Evolutionary conservation across 331 rosid genomes (phyloP).

Genomic region (Rhamnella rubrinervis): DNA sequence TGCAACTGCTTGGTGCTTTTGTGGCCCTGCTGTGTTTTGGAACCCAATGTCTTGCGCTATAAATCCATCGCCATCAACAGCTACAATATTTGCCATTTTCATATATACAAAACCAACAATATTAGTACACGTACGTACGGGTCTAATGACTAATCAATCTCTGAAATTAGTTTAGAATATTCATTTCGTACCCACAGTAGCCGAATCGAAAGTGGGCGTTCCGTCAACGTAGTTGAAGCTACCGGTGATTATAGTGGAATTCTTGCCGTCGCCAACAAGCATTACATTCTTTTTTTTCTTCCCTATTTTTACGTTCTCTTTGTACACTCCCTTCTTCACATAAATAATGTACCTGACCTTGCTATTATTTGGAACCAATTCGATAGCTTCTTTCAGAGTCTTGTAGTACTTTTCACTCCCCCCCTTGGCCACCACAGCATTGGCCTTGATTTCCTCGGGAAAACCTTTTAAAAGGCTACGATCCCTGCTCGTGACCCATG

Average conservation of each 20-base stretch:
- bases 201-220: slow-evolving; percentile 43
- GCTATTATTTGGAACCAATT: slow-evolving; percentile 40
- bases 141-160: no score
- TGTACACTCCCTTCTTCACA: slow-evolving; percentile 56
- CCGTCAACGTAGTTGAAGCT: slow-evolving; percentile 50
- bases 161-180: no score
- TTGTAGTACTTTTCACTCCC: slow-evolving; percentile 53
- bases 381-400: slow-evolving; percentile 58
- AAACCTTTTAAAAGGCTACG: slow-evolving; percentile 34
- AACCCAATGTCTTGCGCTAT: slow-evolving; percentile 67
- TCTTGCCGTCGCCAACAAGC: slow-evolving; percentile 69
- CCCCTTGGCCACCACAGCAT: slow-evolving; percentile 63
- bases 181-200: slow-evolving; percentile 40
- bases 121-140: neutral
- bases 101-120: neutral
- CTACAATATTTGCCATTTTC: slow-evolving; percentile 24
- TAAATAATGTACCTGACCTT: slow-evolving; percentile 46
- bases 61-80: slow-evolving; percentile 66
- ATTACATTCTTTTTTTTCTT: slow-evolving; percentile 48
- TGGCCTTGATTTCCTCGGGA: slow-evolving; percentile 31
- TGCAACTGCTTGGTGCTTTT: slow-evolving; percentile 74
- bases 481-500: slow-evolving; percentile 49
- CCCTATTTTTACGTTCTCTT: slow-evolving; percentile 47
- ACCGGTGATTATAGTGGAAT: slow-evolving; percentile 52
- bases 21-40: slow-evolving; percentile 67